phyloP scores from a whole-genome alignment of 2,329 filamentous ascomycete genomes.

The Ceratocystis variospora region DNA sequence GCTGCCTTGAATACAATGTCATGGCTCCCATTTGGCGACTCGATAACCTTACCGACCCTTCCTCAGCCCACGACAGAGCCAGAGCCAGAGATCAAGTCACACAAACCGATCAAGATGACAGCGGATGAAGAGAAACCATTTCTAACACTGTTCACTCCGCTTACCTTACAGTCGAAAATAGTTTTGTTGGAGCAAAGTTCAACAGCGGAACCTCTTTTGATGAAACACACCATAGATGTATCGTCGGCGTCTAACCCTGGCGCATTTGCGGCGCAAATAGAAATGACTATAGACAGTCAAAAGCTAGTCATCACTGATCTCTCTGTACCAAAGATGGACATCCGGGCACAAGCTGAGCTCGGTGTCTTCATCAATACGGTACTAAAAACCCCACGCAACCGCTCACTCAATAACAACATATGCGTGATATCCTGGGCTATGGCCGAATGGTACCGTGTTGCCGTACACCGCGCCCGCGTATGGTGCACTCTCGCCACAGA shows the following conservation, averaged over 20 bases:
- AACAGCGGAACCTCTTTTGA: slow-evolving; percentile 29
- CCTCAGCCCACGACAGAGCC: slow-evolving; percentile 23
- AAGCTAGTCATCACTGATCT: slow-evolving; percentile 40
- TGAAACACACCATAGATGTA: slow-evolving; percentile 44
- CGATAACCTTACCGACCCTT: slow-evolving; percentile 22
- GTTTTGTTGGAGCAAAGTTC: slow-evolving; percentile 27
- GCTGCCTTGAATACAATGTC: slow-evolving; percentile 38
- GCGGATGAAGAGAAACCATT: slow-evolving; percentile 54
- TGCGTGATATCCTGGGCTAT: slow-evolving; percentile 52
- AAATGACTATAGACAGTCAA: slow-evolving; percentile 44
- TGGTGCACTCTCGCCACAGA: slow-evolving; percentile 43
- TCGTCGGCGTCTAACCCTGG: slow-evolving; percentile 30
- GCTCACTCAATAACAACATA: slow-evolving; percentile 42
- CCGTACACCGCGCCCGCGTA: slow-evolving; percentile 45
- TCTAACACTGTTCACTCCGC: slow-evolving; percentile 55
- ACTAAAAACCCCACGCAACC: slow-evolving; percentile 22
- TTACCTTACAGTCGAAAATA: slow-evolving; percentile 46
- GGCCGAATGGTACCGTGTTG: slow-evolving; percentile 51
- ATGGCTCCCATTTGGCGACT: slow-evolving; percentile 38
- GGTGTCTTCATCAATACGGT: slow-evolving; percentile 22
- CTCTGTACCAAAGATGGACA: slow-evolving; percentile 41
- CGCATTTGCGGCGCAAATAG: slow-evolving; percentile 42
- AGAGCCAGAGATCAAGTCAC: slow-evolving; percentile 39
- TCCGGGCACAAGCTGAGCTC: slow-evolving; percentile 45
- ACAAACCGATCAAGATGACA: slow-evolving; percentile 49